Percentiles rank a stretch among this genome's conserved stretches.
Conservation (phyloP, 2,329 filamentous ascomycete genomes). For the Fusarium sp. region DNA sequence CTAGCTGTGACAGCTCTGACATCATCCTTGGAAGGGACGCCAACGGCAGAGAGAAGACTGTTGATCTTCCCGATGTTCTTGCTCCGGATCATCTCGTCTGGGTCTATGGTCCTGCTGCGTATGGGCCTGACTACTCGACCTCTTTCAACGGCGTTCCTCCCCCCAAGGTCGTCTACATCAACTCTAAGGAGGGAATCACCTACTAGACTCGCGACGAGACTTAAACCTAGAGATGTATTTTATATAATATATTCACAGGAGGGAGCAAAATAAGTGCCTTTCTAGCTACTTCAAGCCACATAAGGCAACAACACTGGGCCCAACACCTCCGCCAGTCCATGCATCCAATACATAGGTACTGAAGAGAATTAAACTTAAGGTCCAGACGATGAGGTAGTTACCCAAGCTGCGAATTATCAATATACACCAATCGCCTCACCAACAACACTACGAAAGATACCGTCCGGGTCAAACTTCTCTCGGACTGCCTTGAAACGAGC, state of each 20-base stretch:
- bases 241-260: accelerated
- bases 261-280: background rate
- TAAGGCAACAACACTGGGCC: accelerated
- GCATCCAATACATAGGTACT: background rate
- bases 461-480: background rate
- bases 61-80: background rate
- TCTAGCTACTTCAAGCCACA: background rate
- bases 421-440: conserved; percentile 4
- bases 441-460: background rate
- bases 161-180: background rate
- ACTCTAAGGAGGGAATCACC: background rate
- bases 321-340: accelerated
- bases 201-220: background rate
- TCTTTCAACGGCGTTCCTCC: background rate
- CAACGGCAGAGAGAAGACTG: background rate
- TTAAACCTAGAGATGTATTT: accelerated
- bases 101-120: background rate
- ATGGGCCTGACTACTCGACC: background rate
- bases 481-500: background rate
- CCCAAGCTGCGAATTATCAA: background rate
- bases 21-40: background rate
- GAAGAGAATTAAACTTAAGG: accelerated
- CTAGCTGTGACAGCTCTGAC: background rate
- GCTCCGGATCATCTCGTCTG: background rate
- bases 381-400: accelerated